These are phyloP conservation scores for Lactarius sanguifluus DNA, from an alignment of 768 basidiomycete species.

Conservation along the genomic window DNA sequence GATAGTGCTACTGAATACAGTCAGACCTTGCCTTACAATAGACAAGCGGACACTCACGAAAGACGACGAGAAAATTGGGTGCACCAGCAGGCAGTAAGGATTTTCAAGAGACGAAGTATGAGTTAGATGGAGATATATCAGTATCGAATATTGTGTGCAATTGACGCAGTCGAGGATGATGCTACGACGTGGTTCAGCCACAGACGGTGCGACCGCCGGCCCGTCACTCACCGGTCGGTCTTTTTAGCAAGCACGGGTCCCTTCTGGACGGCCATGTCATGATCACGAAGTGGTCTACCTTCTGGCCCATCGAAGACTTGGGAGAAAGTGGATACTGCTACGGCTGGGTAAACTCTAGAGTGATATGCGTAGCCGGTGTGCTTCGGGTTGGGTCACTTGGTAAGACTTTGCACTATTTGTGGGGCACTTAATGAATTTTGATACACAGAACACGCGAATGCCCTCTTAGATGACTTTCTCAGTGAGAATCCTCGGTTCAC, in stretches of 20 bases:
- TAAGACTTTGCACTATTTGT: constrained; percentile 7
- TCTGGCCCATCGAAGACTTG: constrained; percentile 28
- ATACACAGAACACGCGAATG: constrained; percentile 17
- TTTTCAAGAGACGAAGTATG: constrained; percentile 1
- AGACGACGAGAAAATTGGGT: neutral
- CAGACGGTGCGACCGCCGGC: constrained; percentile 13
- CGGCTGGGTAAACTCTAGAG: constrained; percentile 23
- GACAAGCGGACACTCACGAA: constrained; percentile 6
- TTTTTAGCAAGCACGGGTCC: neutral
- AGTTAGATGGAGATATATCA: constrained; percentile 24
- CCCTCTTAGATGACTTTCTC: constrained; percentile 20
- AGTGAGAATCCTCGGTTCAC: constrained; percentile 22
- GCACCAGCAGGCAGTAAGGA: constrained; percentile 15
- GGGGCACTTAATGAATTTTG: neutral
- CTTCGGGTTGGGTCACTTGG: constrained; percentile 19
- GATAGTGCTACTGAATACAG: neutral
- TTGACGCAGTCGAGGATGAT: constrained; percentile 7
- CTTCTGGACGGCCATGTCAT: constrained; percentile 21
- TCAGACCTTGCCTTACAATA: neutral
- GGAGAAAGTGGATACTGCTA: constrained; percentile 25
- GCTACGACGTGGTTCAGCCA: constrained; percentile 7
- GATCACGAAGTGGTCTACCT: constrained; percentile 19
- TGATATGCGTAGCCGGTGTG: constrained; percentile 26
- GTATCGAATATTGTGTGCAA: constrained; percentile 7
- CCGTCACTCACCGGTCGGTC: constrained; percentile 8